These are phyloP conservation scores for Globisporangium cylindrosporum DNA, from an alignment of 352 stramenopile genomes.

Conservation along the genomic window DNA sequence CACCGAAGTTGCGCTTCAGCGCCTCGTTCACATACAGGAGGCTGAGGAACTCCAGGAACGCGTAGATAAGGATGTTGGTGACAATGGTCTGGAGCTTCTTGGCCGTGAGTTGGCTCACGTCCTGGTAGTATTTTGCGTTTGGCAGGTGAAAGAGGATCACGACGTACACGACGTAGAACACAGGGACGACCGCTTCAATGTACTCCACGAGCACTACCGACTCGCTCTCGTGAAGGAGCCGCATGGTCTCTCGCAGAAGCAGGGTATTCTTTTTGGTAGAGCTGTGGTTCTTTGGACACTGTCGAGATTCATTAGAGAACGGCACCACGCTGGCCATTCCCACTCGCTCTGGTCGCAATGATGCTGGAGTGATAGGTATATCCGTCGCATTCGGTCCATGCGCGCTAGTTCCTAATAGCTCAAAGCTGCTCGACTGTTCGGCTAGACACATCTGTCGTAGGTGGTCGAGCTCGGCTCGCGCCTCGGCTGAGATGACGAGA, in stretches of 20 bases:
- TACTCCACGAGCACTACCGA: not conserved
- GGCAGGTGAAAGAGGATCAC: not conserved
- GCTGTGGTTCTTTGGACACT: not conserved
- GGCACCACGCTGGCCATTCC: not conserved
- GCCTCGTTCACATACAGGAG: too few species aligned
- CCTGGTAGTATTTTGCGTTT: not conserved
- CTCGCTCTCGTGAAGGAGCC: not conserved
- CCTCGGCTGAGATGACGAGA: not conserved
- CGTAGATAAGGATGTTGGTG: too few species aligned
- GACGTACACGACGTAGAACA: not conserved
- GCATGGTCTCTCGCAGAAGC: not conserved
- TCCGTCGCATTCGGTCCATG: not conserved
- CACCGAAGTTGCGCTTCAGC: too few species aligned
- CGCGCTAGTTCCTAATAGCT: not conserved
- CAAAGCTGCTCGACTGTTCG: not conserved
- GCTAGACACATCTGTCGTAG: not conserved
- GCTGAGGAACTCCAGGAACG: too few species aligned
- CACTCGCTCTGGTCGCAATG: not conserved
- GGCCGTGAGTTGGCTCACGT: not conserved
- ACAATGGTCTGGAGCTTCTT: too few species aligned
- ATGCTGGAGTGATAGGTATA: not conserved
- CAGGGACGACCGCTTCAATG: not conserved
- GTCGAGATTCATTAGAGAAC: not conserved
- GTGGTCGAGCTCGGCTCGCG: not conserved
- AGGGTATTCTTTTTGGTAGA: not conserved